Evolutionary conservation across 768 basidiomycete genomes (phyloP).

Genomic region (Tylopilus rubrobrunneus): DNA sequence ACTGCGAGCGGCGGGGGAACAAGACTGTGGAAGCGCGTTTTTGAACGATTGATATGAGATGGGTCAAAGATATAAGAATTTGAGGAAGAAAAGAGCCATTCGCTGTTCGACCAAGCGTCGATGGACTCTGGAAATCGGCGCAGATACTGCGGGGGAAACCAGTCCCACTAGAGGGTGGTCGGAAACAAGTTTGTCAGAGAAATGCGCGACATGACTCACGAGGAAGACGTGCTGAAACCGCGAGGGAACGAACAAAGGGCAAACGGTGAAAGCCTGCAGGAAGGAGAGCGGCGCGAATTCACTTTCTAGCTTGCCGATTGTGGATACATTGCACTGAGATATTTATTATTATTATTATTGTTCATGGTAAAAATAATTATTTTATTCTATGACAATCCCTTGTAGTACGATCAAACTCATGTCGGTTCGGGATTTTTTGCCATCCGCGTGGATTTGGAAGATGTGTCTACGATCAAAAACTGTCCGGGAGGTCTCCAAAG

Average conservation of each 20-base stretch:
- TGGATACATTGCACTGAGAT: not conserved
- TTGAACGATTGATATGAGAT: conserved; percentile 12
- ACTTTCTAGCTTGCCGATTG: conserved; percentile 4
- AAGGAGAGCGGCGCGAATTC: not conserved
- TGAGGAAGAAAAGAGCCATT: conserved; percentile 20
- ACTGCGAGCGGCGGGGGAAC: conserved; percentile 5
- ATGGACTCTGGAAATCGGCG: conserved; percentile 1
- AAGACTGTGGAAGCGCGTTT: conserved; percentile 5
- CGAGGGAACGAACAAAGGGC: conserved; percentile 2
- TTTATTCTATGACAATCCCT: too few relatives aligned
- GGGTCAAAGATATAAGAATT: conserved; percentile 15
- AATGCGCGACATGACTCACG: conserved; percentile 3
- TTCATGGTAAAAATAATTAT: not conserved
- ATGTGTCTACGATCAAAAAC: too few relatives aligned
- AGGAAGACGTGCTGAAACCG: conserved; percentile 5
- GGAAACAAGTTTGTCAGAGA: not conserved
- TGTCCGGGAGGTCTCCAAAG: too few relatives aligned
- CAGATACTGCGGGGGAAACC: conserved; percentile 12
- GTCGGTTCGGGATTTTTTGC: too few relatives aligned
- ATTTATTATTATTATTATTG: too few relatives aligned
- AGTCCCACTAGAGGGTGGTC: conserved; percentile 13
- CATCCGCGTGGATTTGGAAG: not conserved
- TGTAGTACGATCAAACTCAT: too few relatives aligned
- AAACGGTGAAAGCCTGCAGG: not conserved
- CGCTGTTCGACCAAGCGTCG: conserved; percentile 14